Evolutionary conservation across 179 eudicot genomes (phyloP), one percentile per base, ranked within the genome.

Genomic region (Silene coronaria): DNA sequence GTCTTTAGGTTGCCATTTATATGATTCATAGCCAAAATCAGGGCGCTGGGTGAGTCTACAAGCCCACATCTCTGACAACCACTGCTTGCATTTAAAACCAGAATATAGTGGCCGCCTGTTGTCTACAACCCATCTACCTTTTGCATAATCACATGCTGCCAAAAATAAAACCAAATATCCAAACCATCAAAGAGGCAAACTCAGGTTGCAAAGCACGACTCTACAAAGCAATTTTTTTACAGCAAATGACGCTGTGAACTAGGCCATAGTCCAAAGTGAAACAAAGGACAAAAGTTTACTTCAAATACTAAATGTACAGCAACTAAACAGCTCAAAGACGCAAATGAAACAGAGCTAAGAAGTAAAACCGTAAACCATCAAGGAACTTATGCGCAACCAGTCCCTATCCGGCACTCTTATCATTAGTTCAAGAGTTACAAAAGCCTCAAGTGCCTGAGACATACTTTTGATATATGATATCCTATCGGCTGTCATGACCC

Each of bases 31-130:
- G 67, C 91, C 84, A 80, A 92, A 92, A 84, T 92, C 97, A 34
- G 91, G 81, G 5, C 97, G 89, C 69, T 81, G 87, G 2, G 97
- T 89, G 67, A 92, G 80, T 58, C 94, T 82, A 81, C 97, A 92
- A 32, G 97, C 91, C 97, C 97, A 92, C 92, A 88, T 86, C 60
- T 87, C 92, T 23, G 97, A 92, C 24, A 92, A 78, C 96, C 96
- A 92, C 76, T 86, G 94, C 88, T 89, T 92, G 61, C 97, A 92
- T 27, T 84, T 84, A 71, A 82, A 87, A 45, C 97, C 97, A 57
- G 97, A 92, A 84, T 92, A 92, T 71, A 92, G 76, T 27, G 97
- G 97, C 68, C 91, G 80, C 53, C 73, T 80, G 10, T 79, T 79
- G 79, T 91, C 97, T 16, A 80, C 84, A 55, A 89, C 86, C 97